Base-by-base conservation (phyloP, 148 eudicot species). In the Rhododendron ferrugineum region DNA sequence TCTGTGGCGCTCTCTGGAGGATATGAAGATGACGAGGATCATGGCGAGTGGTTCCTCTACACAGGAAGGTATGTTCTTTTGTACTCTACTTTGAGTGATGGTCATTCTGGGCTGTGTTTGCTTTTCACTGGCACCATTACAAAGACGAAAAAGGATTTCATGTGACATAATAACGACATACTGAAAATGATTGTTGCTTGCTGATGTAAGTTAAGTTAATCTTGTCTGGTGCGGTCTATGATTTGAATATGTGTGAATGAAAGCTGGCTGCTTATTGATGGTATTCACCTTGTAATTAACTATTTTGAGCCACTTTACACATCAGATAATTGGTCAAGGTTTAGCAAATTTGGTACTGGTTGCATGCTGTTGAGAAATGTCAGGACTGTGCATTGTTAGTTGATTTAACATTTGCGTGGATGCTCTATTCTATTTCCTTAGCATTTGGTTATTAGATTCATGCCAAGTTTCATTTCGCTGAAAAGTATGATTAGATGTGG, bases 1-100 rank as follows among this genome's bases (percentile, higher is more conserved):
- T 96, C 99, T 23, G 99, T 96, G 76, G 99, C 95, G 7, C 93
- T 96, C 9, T 96, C 99, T 5, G 99, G 99, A 49, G 99, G 99
- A 16, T 96, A 96, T 88, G 92, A 87, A 78, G 97, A 95, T 85
- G 99, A 96, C 40, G 96, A 96, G 88, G 99, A 96, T 80, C 96
- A 95, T 88, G 98, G 99, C 37, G 99, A 96, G 86, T 96, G 99
- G 99, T 96, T 96, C 47, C 91, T 96, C 28, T 96, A 96, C 78
- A 96, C 99, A 1, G 99, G 99, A 90, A 96, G 99, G 99, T 93
- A 85, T 54, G 86, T 73, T 49, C 40, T 34, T 66, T 20, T 30
- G 23, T 40, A 2, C 42, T 36, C 75, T 64, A 46, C 4, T 66
- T 37, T n/a, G 58, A 15, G 49, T 22, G 37, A 70, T 83, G 84